These are phyloP conservation scores for Lavandula angustifolia DNA, from an alignment of 257 asterid species.

Conservation along the genomic window DNA sequence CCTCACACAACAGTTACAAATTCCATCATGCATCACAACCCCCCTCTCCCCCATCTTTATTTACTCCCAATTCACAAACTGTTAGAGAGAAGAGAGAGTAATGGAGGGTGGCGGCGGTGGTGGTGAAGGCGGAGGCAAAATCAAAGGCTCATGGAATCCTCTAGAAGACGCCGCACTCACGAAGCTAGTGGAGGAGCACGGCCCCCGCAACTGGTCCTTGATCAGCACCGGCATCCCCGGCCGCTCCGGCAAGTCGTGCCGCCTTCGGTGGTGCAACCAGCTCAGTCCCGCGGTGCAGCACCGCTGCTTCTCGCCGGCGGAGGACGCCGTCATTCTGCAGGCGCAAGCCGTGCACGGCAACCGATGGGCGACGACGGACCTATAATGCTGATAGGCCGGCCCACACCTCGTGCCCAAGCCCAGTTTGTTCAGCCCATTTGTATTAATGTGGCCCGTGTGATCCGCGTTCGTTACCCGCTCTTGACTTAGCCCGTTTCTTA, in stretches of 20 bases:
- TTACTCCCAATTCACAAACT: background rate
- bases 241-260: constrained; percentile 70
- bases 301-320: constrained; percentile 57
- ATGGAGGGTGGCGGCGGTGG: constrained; percentile 16
- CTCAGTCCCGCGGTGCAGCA: constrained; percentile 65
- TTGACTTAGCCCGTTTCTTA: too few relatives aligned
- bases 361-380: constrained; percentile 66
- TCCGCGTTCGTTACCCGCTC: too few relatives aligned
- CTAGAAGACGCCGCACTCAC: constrained; percentile 52
- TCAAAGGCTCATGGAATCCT: constrained; percentile 64
- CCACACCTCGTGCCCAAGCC: too few relatives aligned
- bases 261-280: constrained; percentile 39
- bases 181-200: constrained; percentile 56
- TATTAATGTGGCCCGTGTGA: too few relatives aligned
- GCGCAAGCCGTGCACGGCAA: constrained; percentile 63
- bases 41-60: background rate
- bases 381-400: too few relatives aligned
- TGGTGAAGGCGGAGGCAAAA: constrained; percentile 18
- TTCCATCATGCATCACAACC: constrained; percentile 27
- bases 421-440: too few relatives aligned
- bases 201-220: constrained; percentile 70
- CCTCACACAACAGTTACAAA: constrained; percentile 43
- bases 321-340: constrained; percentile 48
- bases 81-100: constrained; percentile 8
- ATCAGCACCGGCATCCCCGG: constrained; percentile 63